Evolutionary conservation across 2,329 filamentous ascomycete genomes (phyloP).

Genomic region (Aspergillus neoniger): DNA sequence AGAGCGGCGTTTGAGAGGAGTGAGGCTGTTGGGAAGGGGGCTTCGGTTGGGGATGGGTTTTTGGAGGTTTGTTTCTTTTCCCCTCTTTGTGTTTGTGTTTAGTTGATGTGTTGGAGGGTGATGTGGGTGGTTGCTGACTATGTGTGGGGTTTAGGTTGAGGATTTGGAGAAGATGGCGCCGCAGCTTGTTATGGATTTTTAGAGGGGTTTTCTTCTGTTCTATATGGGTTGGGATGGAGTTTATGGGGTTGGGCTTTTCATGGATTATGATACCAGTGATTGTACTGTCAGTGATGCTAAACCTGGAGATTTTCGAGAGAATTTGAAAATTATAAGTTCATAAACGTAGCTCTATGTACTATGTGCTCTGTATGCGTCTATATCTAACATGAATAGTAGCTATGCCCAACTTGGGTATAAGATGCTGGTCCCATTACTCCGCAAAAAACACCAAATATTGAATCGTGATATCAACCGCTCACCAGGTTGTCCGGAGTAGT

Average conservation of each 20-base stretch:
- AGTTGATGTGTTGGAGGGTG: neutral
- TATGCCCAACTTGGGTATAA: conserved; percentile 10
- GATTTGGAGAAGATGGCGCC: conserved; percentile 87
- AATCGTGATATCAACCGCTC: conserved; percentile 26
- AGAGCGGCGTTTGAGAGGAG: conserved; percentile 71
- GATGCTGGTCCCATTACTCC: conserved; percentile 9
- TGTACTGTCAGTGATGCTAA: neutral
- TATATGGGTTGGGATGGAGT: neutral
- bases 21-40: conserved; percentile 38
- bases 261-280: conserved; percentile 28
- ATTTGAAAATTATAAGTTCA: neutral
- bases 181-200: conserved; percentile 85
- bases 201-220: conserved; percentile 5
- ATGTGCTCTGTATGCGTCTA: neutral
- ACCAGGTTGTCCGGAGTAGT: conserved; percentile 33
- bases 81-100: neutral
- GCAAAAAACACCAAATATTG: conserved; percentile 4
- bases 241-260: neutral
- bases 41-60: conserved; percentile 58
- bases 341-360: neutral
- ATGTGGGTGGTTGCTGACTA: neutral
- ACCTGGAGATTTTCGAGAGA: neutral
- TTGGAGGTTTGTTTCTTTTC: conserved; percentile 66
- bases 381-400: neutral
- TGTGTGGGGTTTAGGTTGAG: conserved; percentile 62